Evolutionary conservation across 1,139 yeast genomes (phyloP), one percentile per base, ranked within the genome.

Genomic region (Suhomyces kunorum): DNA sequence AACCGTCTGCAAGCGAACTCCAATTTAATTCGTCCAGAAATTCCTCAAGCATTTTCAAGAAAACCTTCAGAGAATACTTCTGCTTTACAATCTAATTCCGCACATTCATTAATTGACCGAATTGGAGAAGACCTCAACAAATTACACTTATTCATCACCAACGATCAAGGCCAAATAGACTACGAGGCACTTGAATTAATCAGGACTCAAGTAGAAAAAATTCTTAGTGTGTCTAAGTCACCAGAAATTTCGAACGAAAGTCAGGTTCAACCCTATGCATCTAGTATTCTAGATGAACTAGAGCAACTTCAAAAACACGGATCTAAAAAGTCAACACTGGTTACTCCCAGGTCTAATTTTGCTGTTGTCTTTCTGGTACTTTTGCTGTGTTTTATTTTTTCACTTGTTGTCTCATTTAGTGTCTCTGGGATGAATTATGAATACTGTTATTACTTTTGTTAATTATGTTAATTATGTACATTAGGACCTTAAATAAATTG

Each of bases 381-480:
- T 17, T 29, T 17, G 19, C 17, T 5, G 4, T 29, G 13, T n/a
- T 29, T 15, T 24, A 48, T 8, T 27, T 55, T 15, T 45, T 58
- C 32, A n/a, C n/a, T n/a, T n/a, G n/a, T n/a, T n/a, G n/a, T n/a
- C n/a, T 59, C 67, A 8, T 55, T 58, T 40, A 36, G 56, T 18
- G 61, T 62, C 6, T 61, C 68, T 7, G 65, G 62, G 25, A 53
- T 64, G 31, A 54, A 53, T 27, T 66, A 67, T 49, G 64, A 63
- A 19, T 68, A 68, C 50, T 68, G 74, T 47, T 68, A 68, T 46
- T 67, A 64, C 50, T 59, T 55, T 45, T 68, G 73, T 48, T 67
- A 42, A 35, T 27, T 42, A 42, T 68, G 73, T 48, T 67, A 42
- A 35, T 27, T 42, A 42, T 42, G 45, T 42, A 42, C 42, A 42